Base-by-base conservation (phyloP, 2,329 filamentous ascomycete species). In the Catunica adiposa region DNA sequence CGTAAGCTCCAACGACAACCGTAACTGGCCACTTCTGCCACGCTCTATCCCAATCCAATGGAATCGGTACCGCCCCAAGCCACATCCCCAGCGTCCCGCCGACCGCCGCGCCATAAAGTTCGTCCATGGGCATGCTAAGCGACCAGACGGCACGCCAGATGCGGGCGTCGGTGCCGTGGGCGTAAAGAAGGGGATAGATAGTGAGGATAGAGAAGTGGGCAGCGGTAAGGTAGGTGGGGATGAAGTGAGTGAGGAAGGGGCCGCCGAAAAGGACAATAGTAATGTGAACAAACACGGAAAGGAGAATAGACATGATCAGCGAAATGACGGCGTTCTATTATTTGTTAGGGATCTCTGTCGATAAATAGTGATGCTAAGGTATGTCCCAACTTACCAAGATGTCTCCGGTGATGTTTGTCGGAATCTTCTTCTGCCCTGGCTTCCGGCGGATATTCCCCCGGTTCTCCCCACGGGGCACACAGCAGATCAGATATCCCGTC, bases 11-110 rank as follows among this genome's bases (percentile, higher is more conserved):
- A 1, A 79, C 81, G 3, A 97, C 70, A 58, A 98, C 85, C 0
- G 92, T 98, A 51, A 97, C 83, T 0, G 92, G 92, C 86, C 90
- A 98, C 67, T 84, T 86, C 77, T 98, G 92, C 92, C 92, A 98
- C 62, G 94, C 89, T n/a, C 92, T 82, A 67, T 98, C 92, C 90
- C 90, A 97, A 67, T 98, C 92, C 61, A 98, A 72, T 1, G 92
- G 92, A 62, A 98, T 97, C 0, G 94, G 92, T 54, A 97, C 80
- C 6, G 92, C 92, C 2, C 92, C 92, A 44, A 95, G 71, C 92
- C 92, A 97, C 42, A 87, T 88, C 4, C 92, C 92, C 1, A 90
- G 63, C 25, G 84, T 71, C 0, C 81, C 82, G 3, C 92, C 92
- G n/a, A 89, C 68, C 8, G 87, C 75, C 1, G 80, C 87, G 2